These are phyloP conservation scores for Scytalidium lignicola DNA, from an alignment of 2,329 filamentous ascomycete genomes.

Conservation along the genomic window DNA sequence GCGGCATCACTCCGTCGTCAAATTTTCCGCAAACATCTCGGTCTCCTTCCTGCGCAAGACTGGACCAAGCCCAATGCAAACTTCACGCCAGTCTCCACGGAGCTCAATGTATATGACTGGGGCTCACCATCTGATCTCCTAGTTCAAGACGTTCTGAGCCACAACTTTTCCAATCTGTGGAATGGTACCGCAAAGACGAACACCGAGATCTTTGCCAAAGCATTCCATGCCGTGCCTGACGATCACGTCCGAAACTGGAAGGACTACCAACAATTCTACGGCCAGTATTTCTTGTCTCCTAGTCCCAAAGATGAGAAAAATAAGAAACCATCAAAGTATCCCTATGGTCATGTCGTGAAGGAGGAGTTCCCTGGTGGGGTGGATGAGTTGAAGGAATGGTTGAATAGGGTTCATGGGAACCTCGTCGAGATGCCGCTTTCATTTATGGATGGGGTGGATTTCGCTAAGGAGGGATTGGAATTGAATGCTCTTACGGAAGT, in stretches of 20 bases:
- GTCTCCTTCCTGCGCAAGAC: conserved; percentile 69
- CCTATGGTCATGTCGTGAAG: conserved; percentile 82
- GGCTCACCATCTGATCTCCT: conserved; percentile 61
- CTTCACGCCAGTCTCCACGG: conserved; percentile 67
- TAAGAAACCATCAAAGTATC: conserved; percentile 54
- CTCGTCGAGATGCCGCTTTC: conserved; percentile 87
- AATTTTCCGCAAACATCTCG: conserved; percentile 88
- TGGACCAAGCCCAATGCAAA: conserved; percentile 66
- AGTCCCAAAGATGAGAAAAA: conserved; percentile 36
- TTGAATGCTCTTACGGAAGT: conserved; percentile 69
- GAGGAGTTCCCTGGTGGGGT: conserved; percentile 72
- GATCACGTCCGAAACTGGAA: conserved; percentile 66
- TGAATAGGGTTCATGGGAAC: conserved; percentile 62
- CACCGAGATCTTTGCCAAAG: conserved; percentile 72
- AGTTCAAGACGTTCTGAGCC: conserved; percentile 68
- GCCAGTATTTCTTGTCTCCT: conserved; percentile 57
- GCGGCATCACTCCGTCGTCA: conserved; percentile 77
- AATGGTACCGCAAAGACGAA: conserved; percentile 66
- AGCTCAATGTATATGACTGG: conserved; percentile 69
- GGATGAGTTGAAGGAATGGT: conserved; percentile 65
- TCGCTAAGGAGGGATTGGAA: conserved; percentile 75
- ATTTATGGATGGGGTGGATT: conserved; percentile 78
- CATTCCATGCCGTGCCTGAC: conserved; percentile 75
- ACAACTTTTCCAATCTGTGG: conserved; percentile 69
- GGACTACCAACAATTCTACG: conserved; percentile 69